A percentile compares a stretch with the other conserved stretches of the same genome.
phyloP scores from a whole-genome alignment of 495 filamentous ascomycete species.

The Trichoderma virens region DNA sequence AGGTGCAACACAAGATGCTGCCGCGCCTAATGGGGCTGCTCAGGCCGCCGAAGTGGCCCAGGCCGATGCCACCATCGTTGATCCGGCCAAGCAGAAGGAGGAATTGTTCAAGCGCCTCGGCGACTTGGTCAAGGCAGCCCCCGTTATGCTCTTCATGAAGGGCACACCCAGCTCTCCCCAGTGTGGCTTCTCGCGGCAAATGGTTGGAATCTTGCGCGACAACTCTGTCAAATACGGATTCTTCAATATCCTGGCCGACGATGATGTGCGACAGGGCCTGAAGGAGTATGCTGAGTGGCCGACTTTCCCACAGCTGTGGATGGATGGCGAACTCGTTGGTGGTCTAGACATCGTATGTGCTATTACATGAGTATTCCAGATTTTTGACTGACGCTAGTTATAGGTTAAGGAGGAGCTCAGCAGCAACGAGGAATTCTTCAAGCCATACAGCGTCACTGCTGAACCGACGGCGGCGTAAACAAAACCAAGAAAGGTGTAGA shows the following conservation, averaged over 20 bases:
- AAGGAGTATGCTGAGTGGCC: slow-evolving; percentile 97
- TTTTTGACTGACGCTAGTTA: slow-evolving; percentile 15
- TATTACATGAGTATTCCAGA: not conserved
- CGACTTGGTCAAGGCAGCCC: slow-evolving; percentile 84
- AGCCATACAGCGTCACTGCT: slow-evolving; percentile 50
- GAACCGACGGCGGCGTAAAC: slow-evolving; percentile 12
- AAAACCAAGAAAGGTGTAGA: not conserved
- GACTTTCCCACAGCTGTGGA: slow-evolving; percentile 88
- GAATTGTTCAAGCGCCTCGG: slow-evolving; percentile 67
- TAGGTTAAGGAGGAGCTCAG: slow-evolving; percentile 33
- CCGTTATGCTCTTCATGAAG: slow-evolving; percentile 96
- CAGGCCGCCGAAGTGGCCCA: slow-evolving; percentile 14
- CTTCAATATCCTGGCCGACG: slow-evolving; percentile 97
- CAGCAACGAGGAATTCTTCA: slow-evolving; percentile 59
- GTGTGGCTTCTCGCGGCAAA: slow-evolving; percentile 88
- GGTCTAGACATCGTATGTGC: slow-evolving; percentile 85
- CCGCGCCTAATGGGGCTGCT: slow-evolving; percentile 24
- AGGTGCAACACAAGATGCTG: slow-evolving; percentile 15
- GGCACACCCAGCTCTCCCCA: slow-evolving; percentile 85
- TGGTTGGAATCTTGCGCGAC: slow-evolving; percentile 79
- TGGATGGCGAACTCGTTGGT: slow-evolving; percentile 76
- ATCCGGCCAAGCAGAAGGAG: slow-evolving; percentile 60
- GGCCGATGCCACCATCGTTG: slow-evolving; percentile 23
- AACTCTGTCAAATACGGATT: slow-evolving; percentile 91
- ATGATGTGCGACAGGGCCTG: slow-evolving; percentile 91